Percentiles rank a stretch among this genome's conserved stretches.
These are phyloP conservation scores for Phialemoniopsis sp. DNA, from an alignment of 2,329 filamentous ascomycete species.

Conservation along the genomic window DNA sequence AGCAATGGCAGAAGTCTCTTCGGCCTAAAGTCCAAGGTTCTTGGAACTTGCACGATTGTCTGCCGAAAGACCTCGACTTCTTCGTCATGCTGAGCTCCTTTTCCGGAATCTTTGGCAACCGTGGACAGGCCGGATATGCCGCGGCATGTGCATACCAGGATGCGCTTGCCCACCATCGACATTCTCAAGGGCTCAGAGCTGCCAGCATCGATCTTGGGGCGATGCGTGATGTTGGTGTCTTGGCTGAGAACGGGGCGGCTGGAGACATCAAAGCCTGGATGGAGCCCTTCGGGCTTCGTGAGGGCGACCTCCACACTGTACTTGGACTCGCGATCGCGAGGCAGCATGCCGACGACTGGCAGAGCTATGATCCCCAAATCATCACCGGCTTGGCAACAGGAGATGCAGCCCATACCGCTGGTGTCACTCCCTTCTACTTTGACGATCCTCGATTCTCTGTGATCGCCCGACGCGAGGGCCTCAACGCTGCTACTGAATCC, in stretches of 20 bases:
- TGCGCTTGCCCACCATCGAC: slow-evolving; percentile 29
- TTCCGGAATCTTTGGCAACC: slow-evolving; percentile 26
- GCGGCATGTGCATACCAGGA: slow-evolving; percentile 36
- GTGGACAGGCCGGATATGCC: slow-evolving; percentile 34
- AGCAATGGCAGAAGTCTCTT: slow-evolving; percentile 10
- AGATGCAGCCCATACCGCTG: slow-evolving; percentile 9
- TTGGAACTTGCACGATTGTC: slow-evolving; percentile 28
- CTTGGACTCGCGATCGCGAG: slow-evolving; percentile 13
- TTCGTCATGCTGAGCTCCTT: slow-evolving; percentile 29
- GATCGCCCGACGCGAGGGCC: slow-evolving; percentile 7
- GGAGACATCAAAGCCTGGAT: slow-evolving; percentile 11
- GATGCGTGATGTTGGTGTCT: slow-evolving; percentile 24
- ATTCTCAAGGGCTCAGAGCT: slow-evolving; percentile 23
- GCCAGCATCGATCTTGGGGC: slow-evolving; percentile 31
- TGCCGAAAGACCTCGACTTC: slow-evolving; percentile 22
- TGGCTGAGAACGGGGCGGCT: slow-evolving; percentile 15
- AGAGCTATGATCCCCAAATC: slow-evolving; percentile 7
- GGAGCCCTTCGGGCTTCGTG: slow-evolving; percentile 13
- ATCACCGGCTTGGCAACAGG: slow-evolving; percentile 12
- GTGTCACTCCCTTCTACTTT: no score
- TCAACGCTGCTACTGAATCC: background rate
- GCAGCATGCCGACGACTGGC: background rate
- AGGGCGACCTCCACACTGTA: slow-evolving; percentile 13
- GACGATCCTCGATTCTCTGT: slow-evolving; percentile 10
- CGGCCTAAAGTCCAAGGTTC: slow-evolving; percentile 29